Evolutionary conservation across 805 yeast species (phyloP), one percentile per base, ranked within the genome.

Genomic region (Metschnikowia peoriensis): DNA sequence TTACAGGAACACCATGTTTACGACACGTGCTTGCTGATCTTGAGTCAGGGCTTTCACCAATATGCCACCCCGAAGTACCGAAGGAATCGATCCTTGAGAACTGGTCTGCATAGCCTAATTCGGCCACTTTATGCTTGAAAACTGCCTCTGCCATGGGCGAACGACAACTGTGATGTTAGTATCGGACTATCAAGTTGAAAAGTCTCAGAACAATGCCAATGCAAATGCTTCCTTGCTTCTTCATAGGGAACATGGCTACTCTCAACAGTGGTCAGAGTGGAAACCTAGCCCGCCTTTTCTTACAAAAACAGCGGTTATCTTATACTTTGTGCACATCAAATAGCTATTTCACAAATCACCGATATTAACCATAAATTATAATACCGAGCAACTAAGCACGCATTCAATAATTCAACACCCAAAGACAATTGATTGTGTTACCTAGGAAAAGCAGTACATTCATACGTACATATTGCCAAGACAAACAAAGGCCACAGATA

Each of bases 91-190:
- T 85, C 15, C 65, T 65, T 0, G 71, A 65, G 55, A 91, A 81
- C n/a, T 64, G 64, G 65, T 68, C 35, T 55, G 63, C 29, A 47
- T 73, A 67, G 0, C 85, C 85, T 17, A 70, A 67, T 42, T 80
- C 66, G 41, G 81, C 67, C 9, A 89, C 96, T 14, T 74, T 72
- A 53, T 88, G 83, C 45, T 75, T 76, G 70, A 92, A 90, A 1
- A 91, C 89, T 0, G 97, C 97, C 65, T 93, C 97, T 0, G 98
- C 97, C 98, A 92, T 93, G 12, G 98, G 98, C 1, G 97, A 90
- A 46, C 97, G 92, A 65, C 97, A 91, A 22, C 88, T 84, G 28
- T 38, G 14, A 6, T 27, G 68, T 65, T 66, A 66, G 66, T 59
- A 54, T 9, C 10, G n/a, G 14, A 15, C 7, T 10, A 7, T 10